Conservation (phyloP, 2,329 filamentous ascomycete species). For the Paracoccidioides brasiliensis region DNA sequence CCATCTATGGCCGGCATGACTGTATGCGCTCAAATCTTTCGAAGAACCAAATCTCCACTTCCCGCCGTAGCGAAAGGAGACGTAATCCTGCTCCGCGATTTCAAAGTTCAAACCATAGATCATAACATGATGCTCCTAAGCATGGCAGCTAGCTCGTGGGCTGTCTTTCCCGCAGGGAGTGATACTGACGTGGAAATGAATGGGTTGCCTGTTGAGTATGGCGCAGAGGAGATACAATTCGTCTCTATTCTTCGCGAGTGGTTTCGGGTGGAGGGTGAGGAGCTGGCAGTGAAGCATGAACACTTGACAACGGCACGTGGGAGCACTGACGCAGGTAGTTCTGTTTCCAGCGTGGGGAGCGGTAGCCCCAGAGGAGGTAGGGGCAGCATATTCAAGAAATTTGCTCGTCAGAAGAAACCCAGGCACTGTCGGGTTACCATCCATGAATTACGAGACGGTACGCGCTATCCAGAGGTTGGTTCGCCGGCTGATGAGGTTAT, state of each 20-base stretch:
- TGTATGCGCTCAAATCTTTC: constrained; percentile 31
- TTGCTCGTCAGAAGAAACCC: constrained; percentile 2
- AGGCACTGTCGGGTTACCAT: constrained; percentile 27
- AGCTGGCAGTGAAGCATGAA: constrained; percentile 23
- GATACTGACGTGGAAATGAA: constrained; percentile 19
- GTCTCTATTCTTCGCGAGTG: constrained; percentile 27
- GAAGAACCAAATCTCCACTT: constrained; percentile 26
- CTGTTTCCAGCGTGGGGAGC: constrained; percentile 11
- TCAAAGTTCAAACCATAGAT: constrained; percentile 31
- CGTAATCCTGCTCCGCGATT: constrained; percentile 33
- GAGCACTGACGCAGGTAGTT: constrained; percentile 12
- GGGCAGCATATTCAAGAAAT: constrained; percentile 8
- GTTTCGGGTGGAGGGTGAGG: constrained; percentile 27
- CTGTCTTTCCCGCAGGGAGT: constrained; percentile 25
- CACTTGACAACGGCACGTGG: constrained; percentile 8
- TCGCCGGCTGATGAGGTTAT: constrained; percentile 27
- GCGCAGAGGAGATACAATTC: constrained; percentile 24
- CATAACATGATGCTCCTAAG: constrained; percentile 31
- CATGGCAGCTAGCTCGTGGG: constrained; percentile 34
- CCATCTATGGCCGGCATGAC: constrained; percentile 29
- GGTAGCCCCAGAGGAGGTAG: constrained; percentile 15
- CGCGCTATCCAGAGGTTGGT: constrained; percentile 28
- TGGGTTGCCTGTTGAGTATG: constrained; percentile 30
- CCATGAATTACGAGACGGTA: constrained; percentile 31
- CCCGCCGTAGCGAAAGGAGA: constrained; percentile 28